phyloP scores from a whole-genome alignment of 1,284 basidiomycete genomes.

The Microbotryum lychnidis-dioicae region DNA sequence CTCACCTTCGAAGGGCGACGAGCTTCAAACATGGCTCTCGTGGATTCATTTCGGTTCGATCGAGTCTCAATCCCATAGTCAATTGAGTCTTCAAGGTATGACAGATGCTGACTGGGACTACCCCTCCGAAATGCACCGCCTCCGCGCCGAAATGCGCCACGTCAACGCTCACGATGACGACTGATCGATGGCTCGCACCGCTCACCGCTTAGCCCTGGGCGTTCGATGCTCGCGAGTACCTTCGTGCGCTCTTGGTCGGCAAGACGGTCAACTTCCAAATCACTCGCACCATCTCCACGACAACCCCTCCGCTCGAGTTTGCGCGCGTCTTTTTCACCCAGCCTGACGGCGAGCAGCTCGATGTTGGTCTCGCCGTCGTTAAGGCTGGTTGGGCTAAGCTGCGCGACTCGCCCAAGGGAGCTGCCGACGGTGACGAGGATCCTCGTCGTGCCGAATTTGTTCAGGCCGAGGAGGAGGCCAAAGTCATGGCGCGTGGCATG shows the following conservation, averaged over 20 bases:
- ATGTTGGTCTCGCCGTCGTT: slow-evolving; percentile 70
- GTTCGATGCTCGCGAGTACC: slow-evolving; percentile 85
- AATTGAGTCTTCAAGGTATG: not conserved
- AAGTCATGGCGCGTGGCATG: slow-evolving; percentile 49
- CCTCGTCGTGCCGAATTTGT: slow-evolving; percentile 30
- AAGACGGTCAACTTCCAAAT: slow-evolving; percentile 76
- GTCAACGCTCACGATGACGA: not conserved
- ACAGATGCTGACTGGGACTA: too few species aligned
- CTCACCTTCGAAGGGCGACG: not conserved
- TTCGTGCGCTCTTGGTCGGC: slow-evolving; percentile 74
- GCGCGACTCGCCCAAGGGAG: slow-evolving; percentile 67
- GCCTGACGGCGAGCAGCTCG: slow-evolving; percentile 37
- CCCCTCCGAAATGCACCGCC: not conserved
- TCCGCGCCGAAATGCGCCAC: not conserved
- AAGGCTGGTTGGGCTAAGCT: slow-evolving; percentile 84
- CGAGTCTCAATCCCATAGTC: not conserved
- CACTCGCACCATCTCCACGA: slow-evolving; percentile 60
- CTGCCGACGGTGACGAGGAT: slow-evolving; percentile 47
- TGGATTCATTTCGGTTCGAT: not conserved
- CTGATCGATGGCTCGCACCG: not conserved
- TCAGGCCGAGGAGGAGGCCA: slow-evolving; percentile 67
- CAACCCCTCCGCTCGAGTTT: slow-evolving; percentile 62
- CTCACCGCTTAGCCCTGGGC: slow-evolving; percentile 63
- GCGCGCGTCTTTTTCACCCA: slow-evolving; percentile 57
- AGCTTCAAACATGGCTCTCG: not conserved